Evolutionary conservation across 352 stramenopile genomes (phyloP).

Genomic region (Peronospora belbahrii): DNA sequence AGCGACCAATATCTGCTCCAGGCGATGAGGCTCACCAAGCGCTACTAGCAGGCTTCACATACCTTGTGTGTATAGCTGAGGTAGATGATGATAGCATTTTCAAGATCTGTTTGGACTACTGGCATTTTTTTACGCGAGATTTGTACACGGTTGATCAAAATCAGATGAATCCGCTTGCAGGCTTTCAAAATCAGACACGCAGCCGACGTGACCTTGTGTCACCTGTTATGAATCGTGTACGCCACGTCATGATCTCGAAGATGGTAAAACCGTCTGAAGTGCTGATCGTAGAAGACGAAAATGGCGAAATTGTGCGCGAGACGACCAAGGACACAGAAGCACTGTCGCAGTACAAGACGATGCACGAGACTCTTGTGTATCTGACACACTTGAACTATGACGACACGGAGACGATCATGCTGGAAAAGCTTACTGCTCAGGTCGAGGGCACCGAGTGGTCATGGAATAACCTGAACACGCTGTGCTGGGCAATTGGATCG

Average conservation of each 20-base stretch:
- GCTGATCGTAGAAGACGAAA: slow-evolving; percentile 99
- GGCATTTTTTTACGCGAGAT: slow-evolving; percentile 94
- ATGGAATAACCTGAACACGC: slow-evolving; percentile 98
- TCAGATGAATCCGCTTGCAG: slow-evolving; percentile 52
- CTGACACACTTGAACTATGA: slow-evolving; percentile 99
- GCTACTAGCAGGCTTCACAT: slow-evolving; percentile 90
- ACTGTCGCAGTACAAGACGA: slow-evolving; percentile 99
- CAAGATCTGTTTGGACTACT: slow-evolving; percentile 99
- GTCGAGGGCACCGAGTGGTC: slow-evolving; percentile 84
- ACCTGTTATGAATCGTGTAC: slow-evolving; percentile 90
- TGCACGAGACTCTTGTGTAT: slow-evolving; percentile 98
- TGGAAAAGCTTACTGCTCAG: slow-evolving; percentile 94
- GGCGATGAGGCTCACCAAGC: slow-evolving; percentile 86
- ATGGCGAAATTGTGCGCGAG: slow-evolving; percentile 94
- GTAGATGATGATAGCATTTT: slow-evolving; percentile 94
- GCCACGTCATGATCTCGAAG: slow-evolving; percentile 96
- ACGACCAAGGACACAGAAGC: slow-evolving; percentile 99
- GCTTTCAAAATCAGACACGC: slow-evolving; percentile 42
- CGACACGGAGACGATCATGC: slow-evolving; percentile 99
- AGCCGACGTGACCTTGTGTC: slow-evolving; percentile 67
- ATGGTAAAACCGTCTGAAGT: slow-evolving; percentile 99
- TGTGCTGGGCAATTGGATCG: slow-evolving; percentile 99
- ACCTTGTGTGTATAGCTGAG: slow-evolving; percentile 88
- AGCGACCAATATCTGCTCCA: slow-evolving; percentile 67
- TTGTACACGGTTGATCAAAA: slow-evolving; percentile 91